Evolutionary conservation across 2,329 filamentous ascomycete genomes (phyloP).

Genomic region (Annulohypoxylon truncatum): DNA sequence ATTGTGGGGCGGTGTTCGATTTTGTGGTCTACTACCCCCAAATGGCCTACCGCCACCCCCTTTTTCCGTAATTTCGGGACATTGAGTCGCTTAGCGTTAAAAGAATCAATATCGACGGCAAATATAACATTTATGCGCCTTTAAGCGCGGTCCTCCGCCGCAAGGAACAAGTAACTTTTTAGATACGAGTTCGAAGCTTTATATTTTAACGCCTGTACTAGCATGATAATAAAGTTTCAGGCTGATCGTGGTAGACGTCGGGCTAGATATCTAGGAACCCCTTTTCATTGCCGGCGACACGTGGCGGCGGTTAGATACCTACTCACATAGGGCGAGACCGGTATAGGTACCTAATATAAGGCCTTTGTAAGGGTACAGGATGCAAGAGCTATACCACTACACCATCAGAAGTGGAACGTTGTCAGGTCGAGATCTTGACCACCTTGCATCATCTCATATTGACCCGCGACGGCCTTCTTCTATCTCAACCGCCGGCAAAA

Average conservation of each 20-base stretch:
- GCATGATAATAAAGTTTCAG: neutral
- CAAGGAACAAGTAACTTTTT: neutral
- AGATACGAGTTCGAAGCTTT: too few species aligned
- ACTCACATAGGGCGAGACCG: neutral
- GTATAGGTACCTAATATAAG: too few species aligned
- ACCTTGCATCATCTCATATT: too few species aligned
- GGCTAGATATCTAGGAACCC: neutral
- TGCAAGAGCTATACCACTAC: too few species aligned
- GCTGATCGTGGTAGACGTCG: neutral
- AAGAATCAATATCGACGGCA: neutral
- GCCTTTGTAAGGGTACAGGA: too few species aligned
- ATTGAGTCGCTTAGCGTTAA: neutral
- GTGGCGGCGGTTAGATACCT: neutral
- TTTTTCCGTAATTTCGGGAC: neutral
- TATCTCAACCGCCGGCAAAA: neutral
- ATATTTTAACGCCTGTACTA: neutral
- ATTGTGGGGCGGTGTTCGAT: neutral
- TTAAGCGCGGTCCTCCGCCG: neutral
- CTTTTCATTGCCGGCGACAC: neutral
- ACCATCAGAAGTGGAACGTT: too few species aligned
- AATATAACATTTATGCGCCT: neutral
- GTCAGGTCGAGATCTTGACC: too few species aligned
- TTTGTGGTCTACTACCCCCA: too few species aligned
- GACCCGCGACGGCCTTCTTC: too few species aligned
- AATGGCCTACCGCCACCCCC: too few species aligned